Evolutionary conservation across 164 flowering plant genomes (phyloP).

Genomic region (Stephania yunnanensis): DNA sequence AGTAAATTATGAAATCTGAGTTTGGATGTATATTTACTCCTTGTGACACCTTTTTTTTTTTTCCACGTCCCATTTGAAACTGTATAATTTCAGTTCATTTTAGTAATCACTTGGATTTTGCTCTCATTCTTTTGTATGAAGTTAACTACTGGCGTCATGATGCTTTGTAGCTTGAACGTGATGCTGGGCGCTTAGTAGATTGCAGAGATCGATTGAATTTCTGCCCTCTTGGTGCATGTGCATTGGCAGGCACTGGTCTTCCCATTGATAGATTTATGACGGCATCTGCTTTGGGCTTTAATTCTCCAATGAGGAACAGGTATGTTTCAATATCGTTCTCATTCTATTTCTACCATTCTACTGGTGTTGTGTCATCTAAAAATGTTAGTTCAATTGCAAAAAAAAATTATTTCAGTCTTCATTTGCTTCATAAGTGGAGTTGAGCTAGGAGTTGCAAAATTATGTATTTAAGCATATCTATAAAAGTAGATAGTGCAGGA

Average conservation of each 20-base stretch:
- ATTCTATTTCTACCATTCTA: not conserved
- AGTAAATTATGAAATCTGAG: not conserved
- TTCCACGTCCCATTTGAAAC: not conserved
- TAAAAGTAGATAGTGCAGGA: not conserved
- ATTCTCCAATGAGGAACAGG: conserved; percentile 97
- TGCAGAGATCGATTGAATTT: conserved; percentile 76
- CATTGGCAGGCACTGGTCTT: conserved; percentile 98
- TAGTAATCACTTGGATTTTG: not conserved
- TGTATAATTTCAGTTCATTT: not conserved
- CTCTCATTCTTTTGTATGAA: not conserved
- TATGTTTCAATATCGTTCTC: conserved; percentile 16
- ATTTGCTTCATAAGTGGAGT: not conserved
- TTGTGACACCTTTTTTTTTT: not conserved
- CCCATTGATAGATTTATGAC: conserved; percentile 95
- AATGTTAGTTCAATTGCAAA: not conserved
- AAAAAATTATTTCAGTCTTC: not conserved
- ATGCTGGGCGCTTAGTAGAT: conserved; percentile 71
- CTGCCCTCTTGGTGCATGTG: conserved; percentile 97
- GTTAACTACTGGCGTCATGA: conserved; percentile 7
- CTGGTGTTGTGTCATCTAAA: not conserved
- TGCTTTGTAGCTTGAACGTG: conserved; percentile 86
- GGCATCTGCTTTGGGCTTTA: conserved; percentile 75
- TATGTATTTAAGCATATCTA: not conserved
- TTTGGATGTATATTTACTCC: not conserved
- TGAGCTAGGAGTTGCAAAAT: not conserved